Evolutionary conservation across 176 grass and related monocot species (phyloP).

Genomic region (Oryza glumipatula): DNA sequence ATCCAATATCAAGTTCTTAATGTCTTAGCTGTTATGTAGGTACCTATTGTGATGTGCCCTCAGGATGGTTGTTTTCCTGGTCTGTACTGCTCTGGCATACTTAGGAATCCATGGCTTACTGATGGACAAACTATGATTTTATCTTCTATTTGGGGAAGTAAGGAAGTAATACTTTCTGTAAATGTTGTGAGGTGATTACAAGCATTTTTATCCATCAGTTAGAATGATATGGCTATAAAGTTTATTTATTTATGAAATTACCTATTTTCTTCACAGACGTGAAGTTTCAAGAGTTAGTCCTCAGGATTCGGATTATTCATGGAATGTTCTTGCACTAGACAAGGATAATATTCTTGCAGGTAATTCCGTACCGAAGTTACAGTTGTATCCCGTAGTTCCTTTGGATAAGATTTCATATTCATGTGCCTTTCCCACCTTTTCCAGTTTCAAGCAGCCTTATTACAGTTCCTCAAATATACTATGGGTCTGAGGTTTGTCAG

Average conservation of each 20-base stretch:
- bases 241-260: constrained; percentile 33
- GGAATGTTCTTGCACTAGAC: constrained; percentile 87
- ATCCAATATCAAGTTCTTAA: constrained; percentile 23
- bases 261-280: constrained; percentile 47
- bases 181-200: constrained; percentile 67
- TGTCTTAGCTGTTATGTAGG: constrained; percentile 46
- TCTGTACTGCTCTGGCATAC: constrained; percentile 70
- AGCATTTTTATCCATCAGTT: not conserved
- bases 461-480: constrained; percentile 68
- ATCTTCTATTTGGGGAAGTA: constrained; percentile 89
- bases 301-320: constrained; percentile 74
- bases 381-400: constrained; percentile 23
- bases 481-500: constrained; percentile 43
- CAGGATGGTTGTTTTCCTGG: constrained; percentile 75
- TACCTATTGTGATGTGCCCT: constrained; percentile 78
- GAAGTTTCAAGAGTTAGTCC: constrained; percentile 70
- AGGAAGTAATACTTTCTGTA: constrained; percentile 75
- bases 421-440: constrained; percentile 11
- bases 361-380: constrained; percentile 33
- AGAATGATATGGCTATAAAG: constrained; percentile 3
- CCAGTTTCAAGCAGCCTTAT: constrained; percentile 77
- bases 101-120: constrained; percentile 80
- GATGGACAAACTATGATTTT: constrained; percentile 82
- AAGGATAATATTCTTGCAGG: constrained; percentile 88
- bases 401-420: constrained; percentile 40